Conservation (phyloP, 1,284 basidiomycete genomes). For the Ceratobasidium sp. region DNA sequence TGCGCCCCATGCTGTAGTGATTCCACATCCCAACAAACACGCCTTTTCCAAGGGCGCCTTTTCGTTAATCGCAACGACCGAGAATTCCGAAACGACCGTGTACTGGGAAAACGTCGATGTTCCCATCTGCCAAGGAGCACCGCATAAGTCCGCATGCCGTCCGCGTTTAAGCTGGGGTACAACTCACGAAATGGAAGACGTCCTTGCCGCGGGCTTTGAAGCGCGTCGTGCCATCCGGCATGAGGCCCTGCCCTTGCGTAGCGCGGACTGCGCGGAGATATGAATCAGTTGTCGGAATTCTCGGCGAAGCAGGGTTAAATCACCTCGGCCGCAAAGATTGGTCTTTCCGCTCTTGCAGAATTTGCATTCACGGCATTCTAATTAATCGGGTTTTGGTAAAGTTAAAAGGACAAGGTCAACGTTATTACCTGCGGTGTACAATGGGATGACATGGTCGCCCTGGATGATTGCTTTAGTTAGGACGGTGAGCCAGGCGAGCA, state of each 20-base stretch:
- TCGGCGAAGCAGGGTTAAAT: not conserved
- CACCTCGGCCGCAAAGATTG: slow-evolving; percentile 90
- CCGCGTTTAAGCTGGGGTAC: not conserved
- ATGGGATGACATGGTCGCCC: slow-evolving; percentile 94
- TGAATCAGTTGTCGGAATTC: slow-evolving; percentile 15
- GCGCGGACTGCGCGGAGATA: slow-evolving; percentile 70
- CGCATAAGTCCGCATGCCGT: not conserved
- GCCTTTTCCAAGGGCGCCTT: slow-evolving; percentile 93
- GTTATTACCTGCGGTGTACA: slow-evolving; percentile 85
- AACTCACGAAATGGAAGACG: slow-evolving; percentile 88
- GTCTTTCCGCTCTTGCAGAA: slow-evolving; percentile 99
- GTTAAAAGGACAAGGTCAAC: not conserved
- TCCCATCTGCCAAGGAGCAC: slow-evolving; percentile 78
- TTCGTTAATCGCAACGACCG: slow-evolving; percentile 89
- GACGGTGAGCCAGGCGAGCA: not conserved
- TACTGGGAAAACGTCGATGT: slow-evolving; percentile 99
- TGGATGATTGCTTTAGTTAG: slow-evolving; percentile 52
- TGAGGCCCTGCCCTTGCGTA: slow-evolving; percentile 95
- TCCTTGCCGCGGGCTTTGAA: slow-evolving; percentile 92
- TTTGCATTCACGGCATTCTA: slow-evolving; percentile 95
- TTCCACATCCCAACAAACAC: slow-evolving; percentile 94
- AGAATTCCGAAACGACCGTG: slow-evolving; percentile 97
- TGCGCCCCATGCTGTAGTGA: slow-evolving; percentile 96
- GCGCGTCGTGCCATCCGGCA: slow-evolving; percentile 93
- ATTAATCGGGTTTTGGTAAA: slow-evolving; percentile 42